These are phyloP conservation scores for Brassica hybrid DNA, from an alignment of 441 rosid species.

Conservation along the genomic window DNA sequence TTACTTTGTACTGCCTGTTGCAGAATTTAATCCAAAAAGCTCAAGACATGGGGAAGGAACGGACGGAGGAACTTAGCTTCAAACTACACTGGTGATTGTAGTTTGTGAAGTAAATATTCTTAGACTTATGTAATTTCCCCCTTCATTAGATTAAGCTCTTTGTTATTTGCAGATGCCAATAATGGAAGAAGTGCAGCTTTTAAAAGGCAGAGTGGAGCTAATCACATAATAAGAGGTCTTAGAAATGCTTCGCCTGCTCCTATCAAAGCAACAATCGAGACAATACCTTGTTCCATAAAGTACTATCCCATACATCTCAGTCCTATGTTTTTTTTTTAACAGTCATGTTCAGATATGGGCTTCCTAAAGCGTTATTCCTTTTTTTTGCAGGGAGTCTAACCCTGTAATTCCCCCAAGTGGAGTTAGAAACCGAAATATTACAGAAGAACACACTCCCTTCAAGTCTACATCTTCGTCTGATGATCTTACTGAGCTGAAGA, in stretches of 20 bases:
- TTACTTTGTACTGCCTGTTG: conserved; percentile 27
- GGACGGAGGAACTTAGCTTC: conserved; percentile 55
- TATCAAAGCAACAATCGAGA: conserved; percentile 48
- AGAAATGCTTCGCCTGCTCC: conserved; percentile 35
- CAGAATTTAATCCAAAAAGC: conserved; percentile 50
- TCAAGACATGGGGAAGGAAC: conserved; percentile 55
- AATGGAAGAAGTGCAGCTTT: conserved; percentile 53
- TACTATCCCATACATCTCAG: conserved; percentile 36
- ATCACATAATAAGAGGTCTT: conserved; percentile 44
- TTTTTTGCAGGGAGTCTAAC: too few species aligned
- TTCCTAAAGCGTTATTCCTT: too few species aligned
- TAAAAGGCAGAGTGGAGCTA: conserved; percentile 62
- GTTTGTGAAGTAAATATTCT: background rate
- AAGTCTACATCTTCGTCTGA: too few species aligned
- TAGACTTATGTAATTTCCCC: background rate
- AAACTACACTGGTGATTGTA: conserved; percentile 50
- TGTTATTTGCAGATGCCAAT: conserved; percentile 48
- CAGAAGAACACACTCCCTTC: too few species aligned
- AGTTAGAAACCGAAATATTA: too few species aligned
- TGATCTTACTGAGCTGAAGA: too few species aligned
- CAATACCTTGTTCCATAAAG: conserved; percentile 47
- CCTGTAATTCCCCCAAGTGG: too few species aligned
- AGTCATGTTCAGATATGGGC: too few species aligned
- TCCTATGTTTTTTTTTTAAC: conserved; percentile 17
- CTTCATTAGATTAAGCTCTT: background rate